Base-by-base conservation (phyloP, 1,139 yeast genomes). In the Yamadazyma spencermartinsiae region DNA sequence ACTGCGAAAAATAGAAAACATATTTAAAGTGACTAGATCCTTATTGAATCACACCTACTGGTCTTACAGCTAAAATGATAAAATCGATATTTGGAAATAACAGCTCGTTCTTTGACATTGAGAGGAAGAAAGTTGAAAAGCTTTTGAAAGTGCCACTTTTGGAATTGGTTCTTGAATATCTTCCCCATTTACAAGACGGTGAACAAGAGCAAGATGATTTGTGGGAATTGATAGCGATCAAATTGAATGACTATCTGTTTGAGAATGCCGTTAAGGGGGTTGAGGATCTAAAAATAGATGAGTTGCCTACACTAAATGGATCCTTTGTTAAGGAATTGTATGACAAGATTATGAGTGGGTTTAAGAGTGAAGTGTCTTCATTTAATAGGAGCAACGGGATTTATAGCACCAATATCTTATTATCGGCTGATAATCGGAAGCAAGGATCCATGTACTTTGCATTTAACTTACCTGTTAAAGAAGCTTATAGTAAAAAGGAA, bases 221-320 rank as follows among this genome's bases (percentile, higher is more conserved):
- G 1, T 66, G 72, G 72, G 72, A 65, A 46, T 46, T 62, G 7
- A 53, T 66, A 10, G 69, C 72, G 6, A 65, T 65, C 18, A 57
- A 61, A 39, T 49, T 66, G 33, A 58, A 59, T 42, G 58, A 52
- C 33, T 39, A 39, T 25, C 52, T 50, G 28, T 56, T 57, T 34
- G 37, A 44, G n/a, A 40, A 47, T 12, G 41, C 54, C 1, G 21
- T 48, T 1, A 36, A 37, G 5, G 26, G 38, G 1, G 8, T 18
- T 6, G 43, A 37, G 2, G 41, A 40, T 5, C 35, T 33, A 6
- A 46, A 42, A 12, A 36, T 49, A 3, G 60, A 52, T n/a, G 64
- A 62, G 20, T 25, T 62, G 6, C 68, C 70, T 2, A 58, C 60
- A 4, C 46, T 66, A 18, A 66, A 54, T 41, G 71, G 71, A 1